phyloP scores from a whole-genome alignment of 805 yeast species.

The Candida railenensis region DNA sequence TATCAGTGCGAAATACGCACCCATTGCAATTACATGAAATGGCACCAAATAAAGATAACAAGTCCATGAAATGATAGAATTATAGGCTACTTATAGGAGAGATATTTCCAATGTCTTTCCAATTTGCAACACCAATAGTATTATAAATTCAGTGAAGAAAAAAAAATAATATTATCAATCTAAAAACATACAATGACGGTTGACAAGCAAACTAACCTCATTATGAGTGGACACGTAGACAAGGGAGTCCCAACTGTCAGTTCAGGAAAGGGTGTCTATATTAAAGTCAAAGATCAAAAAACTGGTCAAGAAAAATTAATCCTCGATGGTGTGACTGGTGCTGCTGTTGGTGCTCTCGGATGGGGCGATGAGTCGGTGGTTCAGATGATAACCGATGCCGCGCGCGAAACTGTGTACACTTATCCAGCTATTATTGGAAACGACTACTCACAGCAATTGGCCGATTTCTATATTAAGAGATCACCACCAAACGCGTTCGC shows the following conservation, averaged over 20 bases:
- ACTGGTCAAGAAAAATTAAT: constrained; percentile 30
- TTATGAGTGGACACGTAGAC: constrained; percentile 1
- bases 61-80: too few species aligned
- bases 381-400: constrained; percentile 20
- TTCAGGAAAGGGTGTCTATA: constrained; percentile 41
- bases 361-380: constrained; percentile 27
- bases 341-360: constrained; percentile 34
- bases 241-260: constrained; percentile 32
- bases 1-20: background rate
- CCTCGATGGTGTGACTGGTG: constrained; percentile 28
- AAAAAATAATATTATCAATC: background rate
- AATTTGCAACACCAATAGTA: background rate
- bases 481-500: constrained; percentile 46
- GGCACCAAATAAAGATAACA: too few species aligned
- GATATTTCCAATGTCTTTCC: background rate
- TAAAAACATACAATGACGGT: constrained; percentile 1
- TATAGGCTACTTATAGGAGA: too few species aligned
- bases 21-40: too few species aligned
- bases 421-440: constrained; percentile 24
- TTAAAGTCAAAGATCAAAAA: constrained; percentile 41
- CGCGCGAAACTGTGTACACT: constrained; percentile 19
- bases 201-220: constrained; percentile 2
- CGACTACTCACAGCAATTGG: constrained; percentile 23
- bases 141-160: background rate
- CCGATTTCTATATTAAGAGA: constrained; percentile 28